phyloP scores from a whole-genome alignment of 192 early-diverging fungal species.

The Coemansia sp. region DNA sequence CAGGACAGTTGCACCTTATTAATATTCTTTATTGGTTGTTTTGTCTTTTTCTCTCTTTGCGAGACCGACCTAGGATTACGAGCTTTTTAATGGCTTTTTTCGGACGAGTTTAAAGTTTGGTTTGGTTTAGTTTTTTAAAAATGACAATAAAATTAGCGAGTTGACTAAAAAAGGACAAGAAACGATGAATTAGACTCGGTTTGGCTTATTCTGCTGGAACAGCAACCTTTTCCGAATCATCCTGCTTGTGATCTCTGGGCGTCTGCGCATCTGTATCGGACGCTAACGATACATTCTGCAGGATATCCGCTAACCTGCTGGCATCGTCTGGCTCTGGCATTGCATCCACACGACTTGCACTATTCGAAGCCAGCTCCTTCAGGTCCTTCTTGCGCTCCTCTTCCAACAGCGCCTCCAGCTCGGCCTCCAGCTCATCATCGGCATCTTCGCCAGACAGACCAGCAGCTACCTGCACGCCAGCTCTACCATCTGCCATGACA shows the following conservation, averaged over 20 bases:
- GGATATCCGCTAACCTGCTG: constrained; percentile 12
- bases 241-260: too few species aligned
- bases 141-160: background rate
- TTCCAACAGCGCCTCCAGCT: constrained; percentile 38
- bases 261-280: background rate
- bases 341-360: background rate
- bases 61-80: too few species aligned
- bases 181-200: background rate
- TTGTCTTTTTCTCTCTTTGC: too few species aligned
- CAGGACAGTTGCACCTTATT: too few species aligned
- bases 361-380: background rate
- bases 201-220: constrained; percentile 4
- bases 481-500: background rate
- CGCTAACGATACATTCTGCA: background rate
- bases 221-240: background rate
- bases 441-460: background rate
- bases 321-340: background rate
- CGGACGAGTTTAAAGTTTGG: too few species aligned
- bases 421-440: constrained; percentile 34
- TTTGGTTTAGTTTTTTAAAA: too few species aligned
- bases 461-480: background rate
- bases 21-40: too few species aligned
- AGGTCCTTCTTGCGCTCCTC: constrained; percentile 2
- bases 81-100: too few species aligned
- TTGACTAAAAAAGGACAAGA: background rate